A percentile compares a stretch with the other conserved stretches of the same genome.
These are phyloP conservation scores for Ajuga reptans DNA, from an alignment of 305 asterid genomes.

Conservation along the genomic window DNA sequence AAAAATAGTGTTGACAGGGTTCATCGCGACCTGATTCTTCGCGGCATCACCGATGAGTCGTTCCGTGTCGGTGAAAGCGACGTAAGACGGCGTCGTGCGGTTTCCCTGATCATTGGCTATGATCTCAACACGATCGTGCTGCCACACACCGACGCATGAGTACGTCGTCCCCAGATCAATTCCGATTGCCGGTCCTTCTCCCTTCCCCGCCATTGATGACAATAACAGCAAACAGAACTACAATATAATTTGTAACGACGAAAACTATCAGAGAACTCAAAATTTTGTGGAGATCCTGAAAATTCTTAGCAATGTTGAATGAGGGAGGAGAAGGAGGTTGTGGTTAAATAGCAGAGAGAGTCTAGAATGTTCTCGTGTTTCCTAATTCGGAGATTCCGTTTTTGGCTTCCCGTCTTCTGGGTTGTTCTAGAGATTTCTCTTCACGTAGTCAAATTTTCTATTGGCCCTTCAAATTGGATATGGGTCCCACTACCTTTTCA, in stretches of 20 bases:
- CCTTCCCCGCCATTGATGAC: conserved; percentile 48
- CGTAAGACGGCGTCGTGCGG: conserved; percentile 62
- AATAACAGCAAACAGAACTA: neutral
- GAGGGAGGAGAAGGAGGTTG: neutral
- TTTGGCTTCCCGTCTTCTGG: no score
- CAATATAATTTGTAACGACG: neutral
- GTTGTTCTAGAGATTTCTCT: no score
- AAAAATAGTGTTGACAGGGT: conserved; percentile 57
- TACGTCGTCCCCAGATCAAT: conserved; percentile 59
- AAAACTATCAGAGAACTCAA: neutral
- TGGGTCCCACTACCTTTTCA: no score
- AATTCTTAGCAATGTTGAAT: neutral
- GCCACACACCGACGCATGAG: conserved; percentile 67
- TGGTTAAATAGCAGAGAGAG: neutral
- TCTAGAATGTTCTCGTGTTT: conserved; percentile 1
- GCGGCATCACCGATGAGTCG: conserved; percentile 69
- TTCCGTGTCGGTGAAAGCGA: conserved; percentile 56
- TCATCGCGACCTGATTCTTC: conserved; percentile 71
- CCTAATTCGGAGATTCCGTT: neutral
- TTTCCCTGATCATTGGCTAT: conserved; percentile 66
- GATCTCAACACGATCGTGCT: conserved; percentile 60
- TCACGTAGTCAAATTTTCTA: no score
- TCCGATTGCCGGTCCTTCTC: conserved; percentile 60
- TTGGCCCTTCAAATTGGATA: no score
- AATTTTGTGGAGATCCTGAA: neutral